Base-by-base conservation (phyloP, 345 rosid genomes). In the Sisymbrium irio region DNA sequence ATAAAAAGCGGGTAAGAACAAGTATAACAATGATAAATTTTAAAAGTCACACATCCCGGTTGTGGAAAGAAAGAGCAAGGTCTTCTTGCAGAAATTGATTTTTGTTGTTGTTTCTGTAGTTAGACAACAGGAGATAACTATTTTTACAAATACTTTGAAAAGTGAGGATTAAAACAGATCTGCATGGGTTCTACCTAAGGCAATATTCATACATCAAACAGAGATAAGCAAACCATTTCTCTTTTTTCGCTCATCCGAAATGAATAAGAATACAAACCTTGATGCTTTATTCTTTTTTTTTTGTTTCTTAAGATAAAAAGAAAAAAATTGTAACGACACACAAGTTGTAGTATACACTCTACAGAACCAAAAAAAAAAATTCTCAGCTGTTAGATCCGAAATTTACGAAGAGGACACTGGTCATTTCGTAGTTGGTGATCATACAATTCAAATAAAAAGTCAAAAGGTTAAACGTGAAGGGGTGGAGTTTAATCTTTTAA, bases 301-400 rank as follows among this genome's bases (percentile, higher is more conserved):
- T 13, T 5, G 18, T 67, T 55, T n/a, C 22, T 58, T 2, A 45
- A 19, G 6, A 42, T 14, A 4, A 69, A 62, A 36, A 27, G 28
- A 27, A 27, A 57, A 49, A 14, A n/a, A 51, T 44, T 32, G 32
- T 9, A 14, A 30, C 7, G 17, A 51, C 15, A 51, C 15, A 51
- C 33, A 61, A 55, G 39, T 5, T 53, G 20, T 17, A 7, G 28
- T 27, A 2, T 42, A 45, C 32, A 55, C 32, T 55, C 14, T 39
- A 65, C 18, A 47, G 56, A 63, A 54, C 19, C 14, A 15, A 61
- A 17, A 17, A 17, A 9, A 22, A 45, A 11, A 35, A 55, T 32
- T 64, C 28, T 27, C 44, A 73, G 28, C 10, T 3, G 56, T 44
- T 63, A 63, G 70, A 73, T 65, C 71, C 77, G 65, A 73, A 73